Conservation (phyloP, 2,329 filamentous ascomycete species). For the Lachnellula subtilissima region DNA sequence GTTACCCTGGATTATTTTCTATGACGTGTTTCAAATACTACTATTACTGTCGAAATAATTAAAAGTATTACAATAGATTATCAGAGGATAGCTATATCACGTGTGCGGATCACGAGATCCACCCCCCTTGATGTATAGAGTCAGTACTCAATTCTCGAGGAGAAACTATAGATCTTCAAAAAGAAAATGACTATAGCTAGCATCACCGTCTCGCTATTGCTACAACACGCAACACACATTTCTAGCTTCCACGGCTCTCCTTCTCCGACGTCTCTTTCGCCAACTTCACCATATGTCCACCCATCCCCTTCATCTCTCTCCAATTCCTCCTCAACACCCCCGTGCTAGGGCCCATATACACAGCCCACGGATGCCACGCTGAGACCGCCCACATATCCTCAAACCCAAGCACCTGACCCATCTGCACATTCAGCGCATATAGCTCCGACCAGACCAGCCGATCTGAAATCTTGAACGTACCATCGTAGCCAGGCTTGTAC, state of each 20-base stretch:
- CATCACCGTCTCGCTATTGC: background rate
- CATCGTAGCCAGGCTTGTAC: slow-evolving; percentile 8
- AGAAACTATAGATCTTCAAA: no score
- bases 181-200: no score
- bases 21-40: no score
- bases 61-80: no score
- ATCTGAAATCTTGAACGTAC: slow-evolving; percentile 14
- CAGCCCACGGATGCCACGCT: slow-evolving; percentile 18
- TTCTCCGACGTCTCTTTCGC: background rate
- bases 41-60: no score
- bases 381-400: slow-evolving; percentile 13
- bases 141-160: no score
- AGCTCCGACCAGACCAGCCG: slow-evolving; percentile 19
- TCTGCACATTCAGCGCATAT: slow-evolving; percentile 7
- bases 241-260: background rate
- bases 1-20: no score
- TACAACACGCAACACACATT: background rate
- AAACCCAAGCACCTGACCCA: background rate
- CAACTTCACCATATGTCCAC: background rate
- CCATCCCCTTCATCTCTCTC: slow-evolving; percentile 14
- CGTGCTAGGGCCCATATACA: slow-evolving; percentile 21
- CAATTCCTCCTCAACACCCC: slow-evolving; percentile 17
- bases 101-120: no score
- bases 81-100: no score
- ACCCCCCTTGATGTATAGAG: no score